These are phyloP conservation scores for Solanum pinnatisectum DNA, from an alignment of 257 asterid species.

Conservation along the genomic window DNA sequence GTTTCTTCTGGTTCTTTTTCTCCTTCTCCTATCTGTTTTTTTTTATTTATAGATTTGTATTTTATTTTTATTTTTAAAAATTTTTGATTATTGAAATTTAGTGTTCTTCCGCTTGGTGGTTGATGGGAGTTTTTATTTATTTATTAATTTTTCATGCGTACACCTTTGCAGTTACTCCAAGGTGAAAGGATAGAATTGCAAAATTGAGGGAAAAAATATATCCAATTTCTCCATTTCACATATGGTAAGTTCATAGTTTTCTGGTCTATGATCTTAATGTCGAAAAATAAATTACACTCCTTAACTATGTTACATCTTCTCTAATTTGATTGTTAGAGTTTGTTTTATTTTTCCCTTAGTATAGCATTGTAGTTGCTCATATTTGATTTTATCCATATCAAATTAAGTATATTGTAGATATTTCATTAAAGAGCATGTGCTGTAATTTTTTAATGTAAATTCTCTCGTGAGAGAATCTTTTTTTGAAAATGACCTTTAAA, in stretches of 20 bases:
- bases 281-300: too few species aligned
- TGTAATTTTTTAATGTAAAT: too few species aligned
- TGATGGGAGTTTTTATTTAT: too few species aligned
- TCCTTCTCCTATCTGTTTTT: neutral
- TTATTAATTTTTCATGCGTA: too few species aligned
- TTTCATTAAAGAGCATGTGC: neutral
- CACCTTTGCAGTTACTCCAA: neutral
- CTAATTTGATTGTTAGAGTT: neutral
- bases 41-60: too few species aligned
- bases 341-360: too few species aligned
- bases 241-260: neutral
- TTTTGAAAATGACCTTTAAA: neutral
- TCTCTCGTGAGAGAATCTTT: too few species aligned
- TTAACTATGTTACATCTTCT: neutral
- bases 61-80: too few species aligned
- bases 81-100: too few species aligned
- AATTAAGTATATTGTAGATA: too few species aligned
- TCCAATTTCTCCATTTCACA: neutral
- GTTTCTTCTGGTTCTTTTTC: neutral
- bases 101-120: neutral
- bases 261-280: too few species aligned
- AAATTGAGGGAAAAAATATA: neutral
- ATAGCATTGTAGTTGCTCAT: neutral
- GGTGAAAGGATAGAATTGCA: neutral
- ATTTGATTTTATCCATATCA: too few species aligned